Evolutionary conservation across 2,329 filamentous ascomycete species (phyloP).

Genomic region (Lachnellula hyalina): DNA sequence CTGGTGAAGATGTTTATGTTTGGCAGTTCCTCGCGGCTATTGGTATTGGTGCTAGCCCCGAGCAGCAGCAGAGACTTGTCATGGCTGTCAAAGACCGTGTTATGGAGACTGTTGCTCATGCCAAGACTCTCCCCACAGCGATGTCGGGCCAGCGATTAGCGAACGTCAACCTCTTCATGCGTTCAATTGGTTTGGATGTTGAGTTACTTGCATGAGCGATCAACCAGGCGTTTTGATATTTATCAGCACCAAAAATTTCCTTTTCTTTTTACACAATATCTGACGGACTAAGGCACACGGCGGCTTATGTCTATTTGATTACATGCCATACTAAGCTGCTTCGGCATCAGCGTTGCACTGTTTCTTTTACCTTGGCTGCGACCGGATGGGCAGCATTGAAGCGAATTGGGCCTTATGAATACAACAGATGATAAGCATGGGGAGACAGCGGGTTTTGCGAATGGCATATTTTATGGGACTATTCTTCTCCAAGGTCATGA

Average conservation of each 20-base stretch:
- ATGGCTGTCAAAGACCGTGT: constrained; percentile 96
- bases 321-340: constrained; percentile 15
- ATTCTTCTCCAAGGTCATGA: neutral
- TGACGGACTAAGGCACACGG: constrained; percentile 12
- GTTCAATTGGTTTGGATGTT: constrained; percentile 96
- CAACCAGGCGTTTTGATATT: constrained; percentile 13
- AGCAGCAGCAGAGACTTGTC: constrained; percentile 92
- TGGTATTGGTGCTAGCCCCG: constrained; percentile 85
- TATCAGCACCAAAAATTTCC: constrained; percentile 20
- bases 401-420: constrained; percentile 13
- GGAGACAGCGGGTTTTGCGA: neutral
- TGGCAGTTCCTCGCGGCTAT: constrained; percentile 97
- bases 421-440: constrained; percentile 1
- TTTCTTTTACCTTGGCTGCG: constrained; percentile 23
- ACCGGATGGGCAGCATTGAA: neutral
- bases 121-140: constrained; percentile 82
- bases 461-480: neutral
- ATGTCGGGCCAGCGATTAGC: constrained; percentile 78
- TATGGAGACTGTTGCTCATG: constrained; percentile 85
- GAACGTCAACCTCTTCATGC: constrained; percentile 98
- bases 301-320: constrained; percentile 17
- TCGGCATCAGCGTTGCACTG: constrained; percentile 20
- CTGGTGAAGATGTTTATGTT: constrained; percentile 89
- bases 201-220: constrained; percentile 47
- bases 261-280: constrained; percentile 15